A percentile compares a stretch with the other conserved stretches of the same genome.
Evolutionary conservation across 2,329 filamentous ascomycete genomes (phyloP).

Genomic region (Dothiorella sarmentorum): DNA sequence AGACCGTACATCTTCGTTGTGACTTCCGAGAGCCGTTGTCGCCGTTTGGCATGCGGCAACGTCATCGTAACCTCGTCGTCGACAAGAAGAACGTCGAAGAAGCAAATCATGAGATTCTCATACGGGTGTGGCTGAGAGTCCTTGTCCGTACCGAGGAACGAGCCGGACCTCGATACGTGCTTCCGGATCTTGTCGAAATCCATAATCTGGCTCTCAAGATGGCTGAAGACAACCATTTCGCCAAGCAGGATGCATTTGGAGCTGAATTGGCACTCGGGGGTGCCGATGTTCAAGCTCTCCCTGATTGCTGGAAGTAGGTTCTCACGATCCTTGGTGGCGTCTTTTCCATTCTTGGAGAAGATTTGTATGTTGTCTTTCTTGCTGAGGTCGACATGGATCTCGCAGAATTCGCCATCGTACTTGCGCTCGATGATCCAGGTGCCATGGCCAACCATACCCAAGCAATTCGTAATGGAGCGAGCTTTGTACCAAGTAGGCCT

Average conservation of each 20-base stretch:
- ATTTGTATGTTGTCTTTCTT: constrained; percentile 65
- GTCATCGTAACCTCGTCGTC: constrained; percentile 54
- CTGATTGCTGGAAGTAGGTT: constrained; percentile 62
- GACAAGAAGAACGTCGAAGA: constrained; percentile 58
- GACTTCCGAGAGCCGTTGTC: constrained; percentile 57
- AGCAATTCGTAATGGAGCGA: constrained; percentile 65
- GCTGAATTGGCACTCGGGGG: constrained; percentile 56
- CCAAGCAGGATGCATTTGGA: constrained; percentile 75
- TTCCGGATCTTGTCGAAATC: constrained; percentile 81
- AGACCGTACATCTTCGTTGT: constrained; percentile 56
- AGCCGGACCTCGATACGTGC: constrained; percentile 70
- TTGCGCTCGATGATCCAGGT: constrained; percentile 75
- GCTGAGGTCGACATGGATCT: constrained; percentile 73
- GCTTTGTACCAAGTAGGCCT: constrained; percentile 46
- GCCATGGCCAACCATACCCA: constrained; percentile 58
- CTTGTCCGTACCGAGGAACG: constrained; percentile 61
- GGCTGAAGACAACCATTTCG: constrained; percentile 76
- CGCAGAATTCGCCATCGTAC: constrained; percentile 86
- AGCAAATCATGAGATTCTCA: constrained; percentile 60
- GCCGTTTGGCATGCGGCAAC: constrained; percentile 57
- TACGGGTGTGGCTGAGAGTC: constrained; percentile 61
- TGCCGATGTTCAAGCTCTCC: constrained; percentile 61
- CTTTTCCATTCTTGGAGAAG: constrained; percentile 89
- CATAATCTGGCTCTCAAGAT: constrained; percentile 61
- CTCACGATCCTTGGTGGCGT: constrained; percentile 70